Evolutionary conservation across 2,329 filamentous ascomycete species (phyloP).

Genomic region (Cladosporium sphaerospermum): DNA sequence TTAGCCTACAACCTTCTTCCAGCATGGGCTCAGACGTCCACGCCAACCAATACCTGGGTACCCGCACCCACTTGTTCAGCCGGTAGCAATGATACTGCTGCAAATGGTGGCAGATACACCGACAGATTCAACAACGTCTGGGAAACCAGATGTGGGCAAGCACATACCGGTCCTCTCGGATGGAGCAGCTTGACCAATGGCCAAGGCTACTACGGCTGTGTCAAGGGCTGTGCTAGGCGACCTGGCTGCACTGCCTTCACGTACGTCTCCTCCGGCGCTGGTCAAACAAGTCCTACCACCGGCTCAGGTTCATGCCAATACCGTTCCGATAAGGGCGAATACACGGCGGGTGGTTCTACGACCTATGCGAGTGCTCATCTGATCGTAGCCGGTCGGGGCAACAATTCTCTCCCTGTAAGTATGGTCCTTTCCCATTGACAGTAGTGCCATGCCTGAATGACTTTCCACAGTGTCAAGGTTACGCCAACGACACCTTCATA

Average conservation of each 20-base stretch:
- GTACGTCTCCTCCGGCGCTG: not conserved
- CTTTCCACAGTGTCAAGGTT: not conserved
- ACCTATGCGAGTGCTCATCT: conserved; percentile 9
- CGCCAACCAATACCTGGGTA: conserved; percentile 16
- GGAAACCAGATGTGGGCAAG: conserved; percentile 15
- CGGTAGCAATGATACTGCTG: conserved; percentile 2
- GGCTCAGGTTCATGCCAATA: conserved; percentile 12
- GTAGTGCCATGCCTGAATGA: not conserved
- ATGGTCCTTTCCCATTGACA: not conserved
- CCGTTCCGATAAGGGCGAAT: not conserved
- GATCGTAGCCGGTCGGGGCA: conserved; percentile 5
- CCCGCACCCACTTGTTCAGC: conserved; percentile 7
- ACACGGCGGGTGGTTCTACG: not conserved
- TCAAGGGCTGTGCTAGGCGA: conserved; percentile 16
- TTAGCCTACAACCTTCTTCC: not conserved
- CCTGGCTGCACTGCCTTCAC: conserved; percentile 14
- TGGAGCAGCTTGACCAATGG: conserved; percentile 11
- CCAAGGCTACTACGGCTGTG: conserved; percentile 17
- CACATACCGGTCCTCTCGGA: not conserved
- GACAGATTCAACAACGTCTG: conserved; percentile 16
- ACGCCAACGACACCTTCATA: not conserved
- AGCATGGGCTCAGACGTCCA: not conserved
- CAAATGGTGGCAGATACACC: conserved; percentile 13
- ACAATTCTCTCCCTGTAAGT: not conserved
- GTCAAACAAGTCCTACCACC: not conserved